phyloP scores from a whole-genome alignment of 768 basidiomycete species.

The Cantharellus anzutake region DNA sequence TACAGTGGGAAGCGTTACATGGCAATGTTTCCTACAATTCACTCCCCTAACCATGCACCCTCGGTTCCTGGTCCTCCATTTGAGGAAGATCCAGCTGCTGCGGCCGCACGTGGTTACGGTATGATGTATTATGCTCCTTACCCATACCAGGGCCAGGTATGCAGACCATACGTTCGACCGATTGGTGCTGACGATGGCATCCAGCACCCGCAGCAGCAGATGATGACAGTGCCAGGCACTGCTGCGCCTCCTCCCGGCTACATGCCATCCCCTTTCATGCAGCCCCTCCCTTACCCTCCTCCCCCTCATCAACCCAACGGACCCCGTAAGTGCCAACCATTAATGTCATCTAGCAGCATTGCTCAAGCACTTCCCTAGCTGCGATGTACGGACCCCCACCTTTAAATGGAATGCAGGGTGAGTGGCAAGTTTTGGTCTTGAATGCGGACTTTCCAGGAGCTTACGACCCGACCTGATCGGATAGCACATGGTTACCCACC shows the following conservation, averaged over 20 bases:
- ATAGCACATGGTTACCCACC: constrained; percentile 20
- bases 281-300: constrained; percentile 63
- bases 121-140: constrained; percentile 43
- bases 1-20: constrained; percentile 79
- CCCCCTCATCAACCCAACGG: neutral
- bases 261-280: constrained; percentile 54
- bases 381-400: constrained; percentile 68
- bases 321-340: constrained; percentile 3
- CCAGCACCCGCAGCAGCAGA: constrained; percentile 29
- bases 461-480: too few relatives aligned
- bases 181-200: neutral
- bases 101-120: constrained; percentile 35
- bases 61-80: constrained; percentile 31
- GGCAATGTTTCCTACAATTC: neutral
- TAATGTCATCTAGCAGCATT: neutral
- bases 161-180: constrained; percentile 10
- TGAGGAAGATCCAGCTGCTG: constrained; percentile 54
- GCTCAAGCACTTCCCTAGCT: constrained; percentile 12
- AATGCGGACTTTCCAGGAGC: too few relatives aligned
- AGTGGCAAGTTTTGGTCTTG: constrained; percentile 16
- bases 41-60: neutral
- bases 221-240: constrained; percentile 63
- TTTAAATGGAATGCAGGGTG: constrained; percentile 81
- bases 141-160: constrained; percentile 55
- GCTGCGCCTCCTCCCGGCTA: constrained; percentile 56